A percentile compares a stretch with the other conserved stretches of the same genome.
Conservation (phyloP, 768 basidiomycete genomes). For the Tylopilus subfusipes region DNA sequence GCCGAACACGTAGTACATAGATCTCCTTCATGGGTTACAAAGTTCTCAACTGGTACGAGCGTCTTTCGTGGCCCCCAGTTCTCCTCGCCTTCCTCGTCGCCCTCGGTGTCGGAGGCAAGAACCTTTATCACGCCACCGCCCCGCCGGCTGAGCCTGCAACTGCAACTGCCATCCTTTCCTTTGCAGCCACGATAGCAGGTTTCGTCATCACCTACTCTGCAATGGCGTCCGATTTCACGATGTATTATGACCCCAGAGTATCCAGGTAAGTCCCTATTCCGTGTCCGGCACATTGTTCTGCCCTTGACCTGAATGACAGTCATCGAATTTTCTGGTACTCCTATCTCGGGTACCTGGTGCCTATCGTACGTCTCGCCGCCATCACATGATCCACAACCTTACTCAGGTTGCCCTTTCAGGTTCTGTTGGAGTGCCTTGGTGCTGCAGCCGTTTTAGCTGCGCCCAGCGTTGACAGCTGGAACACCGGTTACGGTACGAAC, state of each 20-base stretch:
- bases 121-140: conserved; percentile 50
- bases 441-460: conserved; percentile 63
- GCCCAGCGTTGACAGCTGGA: conserved; percentile 53
- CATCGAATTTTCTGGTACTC: conserved; percentile 61
- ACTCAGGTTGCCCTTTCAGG: conserved; percentile 16
- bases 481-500: conserved; percentile 46
- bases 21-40: conserved; percentile 66
- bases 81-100: conserved; percentile 70
- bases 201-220: conserved; percentile 64
- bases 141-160: conserved; percentile 51
- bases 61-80: conserved; percentile 73
- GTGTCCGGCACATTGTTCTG: background rate
- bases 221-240: conserved; percentile 71
- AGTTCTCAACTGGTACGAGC: conserved; percentile 70
- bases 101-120: conserved; percentile 69
- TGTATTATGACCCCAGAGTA: conserved; percentile 58
- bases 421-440: conserved; percentile 54
- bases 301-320: conserved; percentile 32
- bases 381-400: conserved; percentile 6
- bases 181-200: conserved; percentile 67
- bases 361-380: conserved; percentile 50
- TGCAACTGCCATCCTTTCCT: conserved; percentile 53
- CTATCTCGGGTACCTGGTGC: conserved; percentile 60
- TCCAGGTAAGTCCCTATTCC: conserved; percentile 43
- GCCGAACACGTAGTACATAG: conserved; percentile 35